phyloP scores from a whole-genome alignment of 1,139 yeast species.

The Debaryomyces nepalensis region DNA sequence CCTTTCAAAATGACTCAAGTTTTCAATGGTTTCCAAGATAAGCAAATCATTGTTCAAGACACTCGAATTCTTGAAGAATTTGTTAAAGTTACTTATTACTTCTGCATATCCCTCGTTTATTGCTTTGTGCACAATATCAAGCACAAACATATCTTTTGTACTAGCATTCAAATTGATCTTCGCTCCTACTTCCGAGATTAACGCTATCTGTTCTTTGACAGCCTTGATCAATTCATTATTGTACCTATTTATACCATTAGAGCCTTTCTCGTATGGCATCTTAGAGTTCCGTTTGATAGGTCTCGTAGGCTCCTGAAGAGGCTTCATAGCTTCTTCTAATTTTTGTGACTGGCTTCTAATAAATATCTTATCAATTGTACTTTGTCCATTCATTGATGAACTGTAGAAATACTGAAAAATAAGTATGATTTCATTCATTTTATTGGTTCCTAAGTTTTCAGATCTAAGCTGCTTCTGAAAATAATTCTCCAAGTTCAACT shows the following conservation, averaged over 20 bases:
- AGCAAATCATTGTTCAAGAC: slow-evolving; percentile 36
- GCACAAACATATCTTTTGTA: slow-evolving; percentile 20
- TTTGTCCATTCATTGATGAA: slow-evolving; percentile 23
- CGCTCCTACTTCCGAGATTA: slow-evolving; percentile 38
- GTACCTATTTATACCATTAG: slow-evolving; percentile 61
- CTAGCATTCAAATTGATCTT: slow-evolving; percentile 21
- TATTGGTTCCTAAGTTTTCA: slow-evolving; percentile 15
- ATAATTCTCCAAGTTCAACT: slow-evolving; percentile 43
- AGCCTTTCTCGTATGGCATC: slow-evolving; percentile 62
- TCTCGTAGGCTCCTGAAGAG: slow-evolving; percentile 37
- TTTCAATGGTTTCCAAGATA: slow-evolving; percentile 51
- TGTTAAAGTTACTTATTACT: slow-evolving; percentile 20
- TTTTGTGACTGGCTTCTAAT: slow-evolving; percentile 51
- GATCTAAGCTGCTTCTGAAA: slow-evolving; percentile 28
- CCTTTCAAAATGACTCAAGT: slow-evolving; percentile 29
- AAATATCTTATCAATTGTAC: slow-evolving; percentile 43
- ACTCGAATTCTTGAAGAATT: slow-evolving; percentile 18
- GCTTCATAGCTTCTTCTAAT: slow-evolving; percentile 47
- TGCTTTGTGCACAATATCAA: slow-evolving; percentile 28
- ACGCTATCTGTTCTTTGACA: slow-evolving; percentile 51
- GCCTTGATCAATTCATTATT: slow-evolving; percentile 56
- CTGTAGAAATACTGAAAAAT: slow-evolving; percentile 52
- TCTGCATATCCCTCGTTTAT: slow-evolving; percentile 29
- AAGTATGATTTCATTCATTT: slow-evolving; percentile 28
- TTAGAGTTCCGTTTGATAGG: slow-evolving; percentile 40